Base-by-base conservation (phyloP, 2,329 filamentous ascomycete species). In the Xylariaceae sp. region DNA sequence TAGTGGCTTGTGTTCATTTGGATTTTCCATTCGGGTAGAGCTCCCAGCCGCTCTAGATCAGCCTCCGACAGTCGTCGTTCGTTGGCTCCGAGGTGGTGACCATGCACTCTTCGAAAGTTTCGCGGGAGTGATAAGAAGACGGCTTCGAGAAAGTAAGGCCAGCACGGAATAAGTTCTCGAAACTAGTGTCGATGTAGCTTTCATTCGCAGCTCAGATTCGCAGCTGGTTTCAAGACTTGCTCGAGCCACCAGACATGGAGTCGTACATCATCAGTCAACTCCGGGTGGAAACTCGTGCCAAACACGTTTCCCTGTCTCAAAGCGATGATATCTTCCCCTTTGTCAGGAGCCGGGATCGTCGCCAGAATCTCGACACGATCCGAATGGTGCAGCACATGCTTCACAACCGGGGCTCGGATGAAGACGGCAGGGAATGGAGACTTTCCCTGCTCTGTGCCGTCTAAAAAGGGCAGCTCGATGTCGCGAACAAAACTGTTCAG, bases 181-280 rank as follows among this genome's bases (percentile, higher is more conserved):
- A 27, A 27, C 22, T 5, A 27, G 22, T 27, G 7, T 7, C 22
- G 22, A 27, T 7, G 4, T 27, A 7, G 7, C 22, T 27, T 5
- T 4, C 22, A 27, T 27, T 27, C 22, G 22, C 22, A 27, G 22
- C 22, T 27, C 22, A 27, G 22, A 27, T 27, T 27, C 7, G 22
- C 7, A 27, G 7, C 22, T 27, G 22, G 17, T 18, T 33, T 44
- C 15, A 77, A 62, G 31, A 90, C 87, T 68, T 92, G 82, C 59
- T 78, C 73, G 65, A 99, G 64, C 94, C 94, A 99, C 94, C 94
- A 97, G 5, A 82, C 77, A 69, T 99, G 94, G 63, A 97, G 95
- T 48, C 94, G 80, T 49, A 84, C 75, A 71, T 99, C 94, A 7
- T 83, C 81, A 0, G 92, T 97, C 67, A 99, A 69, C 69, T 99